Base-by-base conservation (phyloP, 768 basidiomycete species). In the Agaricus subrufescens region DNA sequence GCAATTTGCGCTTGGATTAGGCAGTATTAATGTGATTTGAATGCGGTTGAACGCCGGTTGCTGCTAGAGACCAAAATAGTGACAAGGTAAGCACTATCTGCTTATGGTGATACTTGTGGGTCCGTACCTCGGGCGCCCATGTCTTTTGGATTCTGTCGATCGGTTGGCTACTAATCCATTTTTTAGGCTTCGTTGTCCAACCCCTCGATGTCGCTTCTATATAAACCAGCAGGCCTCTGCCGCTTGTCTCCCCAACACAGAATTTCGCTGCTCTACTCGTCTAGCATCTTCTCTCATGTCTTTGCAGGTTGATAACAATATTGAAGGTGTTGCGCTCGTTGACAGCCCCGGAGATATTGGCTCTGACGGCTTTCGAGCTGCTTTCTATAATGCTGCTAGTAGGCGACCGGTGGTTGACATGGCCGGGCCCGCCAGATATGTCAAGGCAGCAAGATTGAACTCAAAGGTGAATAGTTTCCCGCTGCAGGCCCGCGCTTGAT, bases 371-470 rank as follows among this genome's bases (percentile, higher is more conserved):
- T 37, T 67, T 34, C 62, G 64, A 4, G 58, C 56, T 47, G 61
- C 46, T 44, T 46, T 66, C 47, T 61, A 65, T 14, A 59, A 64
- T 15, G 68, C 71, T 0, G 63, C 71, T 14, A 73, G 69, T 50
- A 74, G 76, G 10, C 73, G 78, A 19, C 19, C 31, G 73, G 78
- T n/a, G 67, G 66, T 15, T 73, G 73, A 38, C 59, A 62, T 4
- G 63, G 64, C 19, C 1, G 19, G 19, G 19, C 19, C 19, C 19
- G 1, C 19, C 19, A 19, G 19, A 19, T 19, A 19, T 1, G 63
- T 73, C 27, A 69, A 69, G 37, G 73, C 74, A 12, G 74, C 79
- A 19, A 79, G 70, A 52, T 19, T 19, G 19, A 19, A 19, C 19
- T 19, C 19, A 19, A 19, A 19, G 19, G 19, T 19, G 19, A 19